Evolutionary conservation across 1,139 yeast genomes (phyloP).

Genomic region (Saccharomyces hybrid): DNA sequence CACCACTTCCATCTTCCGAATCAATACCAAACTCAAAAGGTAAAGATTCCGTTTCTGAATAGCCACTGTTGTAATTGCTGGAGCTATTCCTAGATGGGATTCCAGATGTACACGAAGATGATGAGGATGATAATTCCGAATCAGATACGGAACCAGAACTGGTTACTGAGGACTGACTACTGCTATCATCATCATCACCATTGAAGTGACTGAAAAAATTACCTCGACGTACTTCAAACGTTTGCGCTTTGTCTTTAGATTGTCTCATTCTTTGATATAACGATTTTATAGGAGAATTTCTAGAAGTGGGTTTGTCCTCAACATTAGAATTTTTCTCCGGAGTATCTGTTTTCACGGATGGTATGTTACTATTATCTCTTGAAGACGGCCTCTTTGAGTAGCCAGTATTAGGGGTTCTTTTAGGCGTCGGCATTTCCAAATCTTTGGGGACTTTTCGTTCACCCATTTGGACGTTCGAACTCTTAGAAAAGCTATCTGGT

Average conservation of each 20-base stretch:
- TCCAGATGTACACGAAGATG: constrained; percentile 4
- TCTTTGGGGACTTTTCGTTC: neutral
- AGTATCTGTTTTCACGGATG: neutral
- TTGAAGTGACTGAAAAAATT: constrained; percentile 20
- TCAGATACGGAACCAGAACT: constrained; percentile 11
- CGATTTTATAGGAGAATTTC: constrained; percentile 4
- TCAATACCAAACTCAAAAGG: constrained; percentile 26
- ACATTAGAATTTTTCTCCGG: neutral
- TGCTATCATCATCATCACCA: constrained; percentile 10
- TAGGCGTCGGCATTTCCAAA: neutral
- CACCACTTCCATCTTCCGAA: constrained; percentile 19
- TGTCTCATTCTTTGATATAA: constrained; percentile 3
- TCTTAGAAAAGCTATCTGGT: neutral
- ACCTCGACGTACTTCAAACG: constrained; percentile 13
- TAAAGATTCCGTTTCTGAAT: constrained; percentile 22
- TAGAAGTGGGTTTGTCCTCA: neutral
- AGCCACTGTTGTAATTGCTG: neutral
- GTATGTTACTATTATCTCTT: neutral
- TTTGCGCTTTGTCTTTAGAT: constrained; percentile 3
- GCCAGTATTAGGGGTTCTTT: neutral
- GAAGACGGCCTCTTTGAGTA: neutral
- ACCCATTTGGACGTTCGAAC: neutral
- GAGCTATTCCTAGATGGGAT: constrained; percentile 10
- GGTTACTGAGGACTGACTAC: constrained; percentile 11
- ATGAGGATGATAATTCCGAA: neutral